These are phyloP conservation scores for Talaromyces ruber DNA, from an alignment of 495 filamentous ascomycete genomes.

Conservation along the genomic window DNA sequence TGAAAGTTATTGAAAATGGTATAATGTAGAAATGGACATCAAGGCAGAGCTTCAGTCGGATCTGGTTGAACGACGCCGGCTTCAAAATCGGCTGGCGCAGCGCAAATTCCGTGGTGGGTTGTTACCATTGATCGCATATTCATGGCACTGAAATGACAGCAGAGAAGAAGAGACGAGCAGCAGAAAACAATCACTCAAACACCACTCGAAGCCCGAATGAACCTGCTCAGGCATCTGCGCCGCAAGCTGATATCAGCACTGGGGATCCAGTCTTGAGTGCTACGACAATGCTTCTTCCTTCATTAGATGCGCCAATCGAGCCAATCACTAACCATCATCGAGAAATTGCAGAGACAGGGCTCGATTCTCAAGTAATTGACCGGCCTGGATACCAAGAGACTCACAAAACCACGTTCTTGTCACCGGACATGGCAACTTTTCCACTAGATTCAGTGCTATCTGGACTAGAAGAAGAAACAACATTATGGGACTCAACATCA, in stretches of 20 bases:
- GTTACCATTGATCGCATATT: background rate
- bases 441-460: background rate
- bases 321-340: background rate
- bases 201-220: background rate
- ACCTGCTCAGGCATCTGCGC: background rate
- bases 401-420: background rate
- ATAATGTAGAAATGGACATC: background rate
- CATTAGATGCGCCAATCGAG: background rate
- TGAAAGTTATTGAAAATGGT: too few species aligned
- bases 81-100: background rate
- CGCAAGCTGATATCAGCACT: background rate
- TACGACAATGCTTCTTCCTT: background rate
- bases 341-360: background rate
- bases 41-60: background rate
- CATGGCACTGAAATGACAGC: background rate
- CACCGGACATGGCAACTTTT: background rate
- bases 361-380: background rate
- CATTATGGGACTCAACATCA: background rate
- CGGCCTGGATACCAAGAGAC: background rate
- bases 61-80: slow-evolving; percentile 1
- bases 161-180: slow-evolving; percentile 8
- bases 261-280: background rate
- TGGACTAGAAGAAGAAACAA: background rate
- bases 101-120: slow-evolving; percentile 1
- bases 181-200: background rate